A percentile compares a stretch with the other conserved stretches of the same genome.
These are phyloP conservation scores for Candida loeiensis DNA, from an alignment of 805 yeast species.

Conservation along the genomic window DNA sequence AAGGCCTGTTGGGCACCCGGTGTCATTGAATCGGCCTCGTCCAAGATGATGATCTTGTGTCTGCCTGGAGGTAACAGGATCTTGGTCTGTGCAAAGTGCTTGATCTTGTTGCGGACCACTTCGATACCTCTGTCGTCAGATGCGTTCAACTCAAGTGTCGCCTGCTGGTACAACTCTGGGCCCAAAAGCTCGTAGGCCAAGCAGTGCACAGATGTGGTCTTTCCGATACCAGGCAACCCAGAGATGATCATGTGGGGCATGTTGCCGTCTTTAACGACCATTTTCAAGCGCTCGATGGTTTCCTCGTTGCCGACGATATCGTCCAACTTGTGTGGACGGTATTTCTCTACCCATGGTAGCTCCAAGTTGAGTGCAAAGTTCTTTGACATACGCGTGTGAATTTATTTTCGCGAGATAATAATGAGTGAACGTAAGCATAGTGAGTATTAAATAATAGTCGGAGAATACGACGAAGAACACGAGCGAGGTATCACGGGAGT, in stretches of 20 bases:
- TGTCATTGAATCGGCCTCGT: conserved; percentile 96
- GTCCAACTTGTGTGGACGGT: conserved; percentile 72
- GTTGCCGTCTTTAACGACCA: conserved; percentile 89
- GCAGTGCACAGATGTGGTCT: conserved; percentile 91
- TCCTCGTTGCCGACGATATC: conserved; percentile 95
- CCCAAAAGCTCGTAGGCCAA: conserved; percentile 83
- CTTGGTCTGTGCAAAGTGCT: conserved; percentile 93
- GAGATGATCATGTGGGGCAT: conserved; percentile 95
- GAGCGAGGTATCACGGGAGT: too few relatives aligned
- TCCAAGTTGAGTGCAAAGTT: conserved; percentile 22
- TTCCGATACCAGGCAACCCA: conserved; percentile 97
- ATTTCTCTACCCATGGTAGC: conserved; percentile 80
- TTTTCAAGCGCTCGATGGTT: conserved; percentile 76
- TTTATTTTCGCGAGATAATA: not conserved
- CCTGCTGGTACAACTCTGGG: conserved; percentile 60
- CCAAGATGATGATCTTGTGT: conserved; percentile 89
- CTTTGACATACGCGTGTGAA: conserved; percentile 6
- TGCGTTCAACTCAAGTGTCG: conserved; percentile 90
- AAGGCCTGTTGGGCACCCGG: conserved; percentile 95
- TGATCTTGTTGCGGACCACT: conserved; percentile 89
- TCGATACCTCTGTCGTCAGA: conserved; percentile 98
- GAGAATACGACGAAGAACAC: too few relatives aligned
- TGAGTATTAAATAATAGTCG: too few relatives aligned
- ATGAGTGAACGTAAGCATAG: too few relatives aligned
- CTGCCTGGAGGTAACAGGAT: conserved; percentile 83